These are phyloP conservation scores for Globisporangium iwayamae DNA, from an alignment of 352 stramenopile genomes.

Conservation along the genomic window DNA sequence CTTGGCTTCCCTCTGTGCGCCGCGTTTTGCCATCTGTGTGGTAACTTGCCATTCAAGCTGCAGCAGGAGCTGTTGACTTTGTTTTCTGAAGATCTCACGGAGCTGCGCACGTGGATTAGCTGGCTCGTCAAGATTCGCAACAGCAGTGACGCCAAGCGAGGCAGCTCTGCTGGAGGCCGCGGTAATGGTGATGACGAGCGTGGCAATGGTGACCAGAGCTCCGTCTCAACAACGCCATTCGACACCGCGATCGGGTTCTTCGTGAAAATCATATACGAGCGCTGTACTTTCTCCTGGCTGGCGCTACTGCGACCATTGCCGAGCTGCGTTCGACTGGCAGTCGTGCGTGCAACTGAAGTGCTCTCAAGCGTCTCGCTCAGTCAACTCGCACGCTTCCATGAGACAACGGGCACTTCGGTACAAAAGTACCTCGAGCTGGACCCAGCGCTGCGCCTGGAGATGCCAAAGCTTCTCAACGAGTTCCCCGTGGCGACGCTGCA, in stretches of 20 bases:
- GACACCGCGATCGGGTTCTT: slow-evolving; percentile 34
- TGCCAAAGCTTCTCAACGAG: slow-evolving; percentile 37
- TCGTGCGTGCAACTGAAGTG: slow-evolving; percentile 27
- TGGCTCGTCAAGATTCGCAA: slow-evolving; percentile 31
- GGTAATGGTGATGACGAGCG: neutral
- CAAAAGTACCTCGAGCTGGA: slow-evolving; percentile 42
- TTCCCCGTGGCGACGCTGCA: slow-evolving; percentile 52
- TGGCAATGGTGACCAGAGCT: neutral
- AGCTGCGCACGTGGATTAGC: slow-evolving; percentile 46
- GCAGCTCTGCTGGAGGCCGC: neutral
- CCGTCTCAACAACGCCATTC: slow-evolving; percentile 8
- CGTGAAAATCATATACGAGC: slow-evolving; percentile 37
- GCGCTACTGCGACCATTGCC: slow-evolving; percentile 30
- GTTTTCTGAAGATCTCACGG: slow-evolving; percentile 38
- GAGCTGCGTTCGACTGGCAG: slow-evolving; percentile 20
- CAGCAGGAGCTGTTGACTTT: slow-evolving; percentile 56
- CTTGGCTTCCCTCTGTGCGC: slow-evolving; percentile 28
- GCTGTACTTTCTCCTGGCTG: slow-evolving; percentile 47
- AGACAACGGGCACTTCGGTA: slow-evolving; percentile 36
- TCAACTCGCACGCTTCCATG: slow-evolving; percentile 54
- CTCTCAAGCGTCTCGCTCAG: slow-evolving; percentile 34
- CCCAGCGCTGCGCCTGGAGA: slow-evolving; percentile 18
- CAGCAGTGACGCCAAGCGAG: neutral
- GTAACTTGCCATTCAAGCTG: slow-evolving; percentile 35
- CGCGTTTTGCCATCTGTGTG: slow-evolving; percentile 38